Base-by-base conservation (phyloP, 441 rosid genomes). In the Metrosideros polymorpha region DNA sequence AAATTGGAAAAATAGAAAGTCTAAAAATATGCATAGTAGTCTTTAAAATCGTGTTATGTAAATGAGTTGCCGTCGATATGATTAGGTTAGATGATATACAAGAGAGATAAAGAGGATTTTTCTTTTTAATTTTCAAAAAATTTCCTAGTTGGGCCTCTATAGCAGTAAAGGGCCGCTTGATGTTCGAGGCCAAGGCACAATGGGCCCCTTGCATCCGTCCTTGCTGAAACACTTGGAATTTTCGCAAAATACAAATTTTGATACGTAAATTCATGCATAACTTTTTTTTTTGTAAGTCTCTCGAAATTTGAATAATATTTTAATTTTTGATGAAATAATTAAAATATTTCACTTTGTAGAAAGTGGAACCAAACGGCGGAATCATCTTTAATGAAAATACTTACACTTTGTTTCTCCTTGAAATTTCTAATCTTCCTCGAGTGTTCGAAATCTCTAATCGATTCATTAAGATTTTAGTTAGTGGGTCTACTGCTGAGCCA, bases 181-280 rank as follows among this genome's bases (percentile, higher is more conserved):
- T 66, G 45, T 24, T 18, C 24, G n/a, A n/a, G 57, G 57, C 57
- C 57, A 54, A 24, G 57, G 27, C 57, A n/a, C 57, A 54, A 24
- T 63, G 43, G 42, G 7, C 43, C 43, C 15, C 8, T 35, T 66
- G 14, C 25, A 32, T 22, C 45, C 12, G 47, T 19, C 15, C 25
- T 22, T 35, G 12, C 1, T 27, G 0, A 59, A 29, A 14, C 66
- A 17, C 2, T 57, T 49, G 17, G 25, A 53, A 53, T 53, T 53
- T 63, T 63, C 35, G 12, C 14, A 0, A 63, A 4, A 0, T 1
- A 18, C 7, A 1, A 13, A 27, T 57, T 0, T 57, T 0, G 2
- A 10, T 3, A 0, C n/a, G 3, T 13, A 57, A 0, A 57, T 57
- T 57, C 0, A 6, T 19, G 29, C 29, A 3, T 25, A 0, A 63